Conservation (phyloP, 1,139 yeast genomes). For the Zygoascus sp. region DNA sequence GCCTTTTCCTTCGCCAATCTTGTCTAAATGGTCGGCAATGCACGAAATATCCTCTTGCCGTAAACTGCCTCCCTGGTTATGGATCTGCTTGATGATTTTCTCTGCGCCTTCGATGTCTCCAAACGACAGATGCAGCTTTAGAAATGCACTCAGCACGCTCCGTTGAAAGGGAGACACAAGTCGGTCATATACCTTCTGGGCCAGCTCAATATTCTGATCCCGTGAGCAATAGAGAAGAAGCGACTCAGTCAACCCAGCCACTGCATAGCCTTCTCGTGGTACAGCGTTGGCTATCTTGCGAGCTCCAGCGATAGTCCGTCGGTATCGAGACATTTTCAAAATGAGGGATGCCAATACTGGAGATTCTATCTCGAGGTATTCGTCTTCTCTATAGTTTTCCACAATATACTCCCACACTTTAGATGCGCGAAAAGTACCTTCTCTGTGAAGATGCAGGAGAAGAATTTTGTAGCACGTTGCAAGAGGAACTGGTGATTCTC, state of each 20-base stretch:
- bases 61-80: slow-evolving; percentile 14
- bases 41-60: slow-evolving; percentile 8
- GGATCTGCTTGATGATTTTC: slow-evolving; percentile 36
- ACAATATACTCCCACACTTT: slow-evolving; percentile 18
- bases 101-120: slow-evolving; percentile 42
- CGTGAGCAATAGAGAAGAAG: slow-evolving; percentile 26
- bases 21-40: slow-evolving; percentile 2
- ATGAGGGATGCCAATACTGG: slow-evolving; percentile 22
- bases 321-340: slow-evolving; percentile 23
- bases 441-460: slow-evolving; percentile 16
- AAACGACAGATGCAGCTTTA: slow-evolving; percentile 39
- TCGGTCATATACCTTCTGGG: slow-evolving; percentile 21
- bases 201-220: slow-evolving; percentile 22
- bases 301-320: slow-evolving; percentile 20
- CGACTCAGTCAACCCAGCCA: slow-evolving; percentile 28
- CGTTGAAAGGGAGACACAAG: slow-evolving; percentile 26
- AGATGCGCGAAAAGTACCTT: slow-evolving; percentile 19
- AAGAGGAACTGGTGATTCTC: slow-evolving; percentile 20
- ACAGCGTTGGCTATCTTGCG: slow-evolving; percentile 27
- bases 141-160: slow-evolving; percentile 35
- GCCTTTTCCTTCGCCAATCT: slow-evolving; percentile 6
- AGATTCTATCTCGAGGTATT: slow-evolving; percentile 16
- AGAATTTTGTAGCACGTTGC: slow-evolving; percentile 18
- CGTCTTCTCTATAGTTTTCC: slow-evolving; percentile 9
- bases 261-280: slow-evolving; percentile 25